Evolutionary conservation across 192 early-diverging fungal genomes (phyloP).

Genomic region (Obelidium mucronatum): DNA sequence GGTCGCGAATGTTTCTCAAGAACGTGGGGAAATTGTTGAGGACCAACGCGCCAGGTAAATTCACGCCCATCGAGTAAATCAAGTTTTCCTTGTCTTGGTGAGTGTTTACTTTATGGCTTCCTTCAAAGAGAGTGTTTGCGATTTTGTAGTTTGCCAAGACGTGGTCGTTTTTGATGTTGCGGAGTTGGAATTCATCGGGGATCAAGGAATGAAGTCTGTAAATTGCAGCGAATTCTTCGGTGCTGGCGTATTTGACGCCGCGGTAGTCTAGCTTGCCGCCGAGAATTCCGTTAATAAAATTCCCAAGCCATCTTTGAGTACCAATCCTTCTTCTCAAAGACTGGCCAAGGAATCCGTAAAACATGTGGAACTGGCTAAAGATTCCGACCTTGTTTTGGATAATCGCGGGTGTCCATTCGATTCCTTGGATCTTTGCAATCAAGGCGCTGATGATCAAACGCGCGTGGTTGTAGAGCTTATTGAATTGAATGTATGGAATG

Average conservation of each 20-base stretch:
- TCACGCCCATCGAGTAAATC: not conserved
- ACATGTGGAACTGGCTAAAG: not conserved
- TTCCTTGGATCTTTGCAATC: not conserved
- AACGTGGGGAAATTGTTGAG: constrained; percentile 1
- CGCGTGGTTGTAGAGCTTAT: not conserved
- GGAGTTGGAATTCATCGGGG: not conserved
- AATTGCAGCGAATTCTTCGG: not conserved
- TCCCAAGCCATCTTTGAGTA: not conserved
- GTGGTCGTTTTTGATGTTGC: not conserved
- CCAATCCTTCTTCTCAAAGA: not conserved
- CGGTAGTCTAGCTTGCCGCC: not conserved
- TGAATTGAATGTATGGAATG: no score
- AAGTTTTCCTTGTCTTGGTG: not conserved
- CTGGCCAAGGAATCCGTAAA: not conserved
- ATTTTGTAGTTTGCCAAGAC: not conserved
- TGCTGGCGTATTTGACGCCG: not conserved
- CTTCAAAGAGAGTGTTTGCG: not conserved
- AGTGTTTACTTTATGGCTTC: not conserved
- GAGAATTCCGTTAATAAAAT: not conserved
- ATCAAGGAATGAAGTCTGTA: not conserved
- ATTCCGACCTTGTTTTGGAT: not conserved
- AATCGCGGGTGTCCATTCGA: not conserved
- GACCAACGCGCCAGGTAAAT: not conserved
- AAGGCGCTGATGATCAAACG: not conserved
- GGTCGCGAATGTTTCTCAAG: not conserved